These are phyloP conservation scores for Diaporthe ilicicola DNA, from an alignment of 2,329 filamentous ascomycete genomes.

Conservation along the genomic window DNA sequence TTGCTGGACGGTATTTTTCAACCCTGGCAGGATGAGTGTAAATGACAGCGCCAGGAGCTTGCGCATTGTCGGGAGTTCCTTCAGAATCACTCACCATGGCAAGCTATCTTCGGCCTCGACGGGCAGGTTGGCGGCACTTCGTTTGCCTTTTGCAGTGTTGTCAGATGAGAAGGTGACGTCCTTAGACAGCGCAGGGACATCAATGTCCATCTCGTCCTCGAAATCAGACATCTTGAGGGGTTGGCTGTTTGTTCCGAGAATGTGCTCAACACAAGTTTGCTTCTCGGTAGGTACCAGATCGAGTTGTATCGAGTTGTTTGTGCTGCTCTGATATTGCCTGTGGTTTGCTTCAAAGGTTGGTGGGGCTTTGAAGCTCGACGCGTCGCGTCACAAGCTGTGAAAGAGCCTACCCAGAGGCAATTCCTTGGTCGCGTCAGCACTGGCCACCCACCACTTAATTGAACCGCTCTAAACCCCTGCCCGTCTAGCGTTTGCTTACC, in stretches of 20 bases:
- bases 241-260: background rate
- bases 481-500: background rate
- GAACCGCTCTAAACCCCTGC: background rate
- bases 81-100: conserved; percentile 74
- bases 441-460: conserved; percentile 20
- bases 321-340: too few species aligned
- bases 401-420: background rate
- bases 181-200: conserved; percentile 55
- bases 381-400: conserved; percentile 11
- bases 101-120: conserved; percentile 93
- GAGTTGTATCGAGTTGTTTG: too few species aligned
- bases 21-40: conserved; percentile 66
- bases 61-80: too few species aligned
- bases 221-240: conserved; percentile 62
- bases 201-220: conserved; percentile 70
- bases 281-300: background rate
- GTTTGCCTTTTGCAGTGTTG: conserved; percentile 83
- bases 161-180: conserved; percentile 76
- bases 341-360: background rate
- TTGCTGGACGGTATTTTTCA: conserved; percentile 93
- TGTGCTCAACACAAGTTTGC: too few species aligned
- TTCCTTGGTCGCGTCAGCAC: background rate
- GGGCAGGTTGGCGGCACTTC: conserved; percentile 90
- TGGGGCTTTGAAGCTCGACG: conserved; percentile 21
- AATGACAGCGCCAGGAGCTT: background rate